Conservation (phyloP, 257 asterid genomes). For the Apocynum venetum region DNA sequence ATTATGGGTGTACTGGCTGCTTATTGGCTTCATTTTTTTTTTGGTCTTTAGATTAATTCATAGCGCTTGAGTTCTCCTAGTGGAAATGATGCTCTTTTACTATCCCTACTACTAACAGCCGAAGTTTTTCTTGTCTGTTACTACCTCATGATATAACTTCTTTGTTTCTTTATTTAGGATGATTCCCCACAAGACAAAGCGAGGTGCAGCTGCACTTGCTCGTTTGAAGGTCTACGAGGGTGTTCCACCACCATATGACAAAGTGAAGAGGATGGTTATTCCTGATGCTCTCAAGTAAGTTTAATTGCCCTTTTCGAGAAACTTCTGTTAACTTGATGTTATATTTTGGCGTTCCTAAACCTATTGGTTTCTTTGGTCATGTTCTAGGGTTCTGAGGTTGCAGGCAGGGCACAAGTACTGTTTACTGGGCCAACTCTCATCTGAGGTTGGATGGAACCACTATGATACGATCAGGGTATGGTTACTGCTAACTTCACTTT, state of each 20-base stretch:
- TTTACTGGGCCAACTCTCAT: conserved; percentile 74
- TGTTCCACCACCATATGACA: conserved; percentile 78
- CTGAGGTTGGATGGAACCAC: conserved; percentile 95
- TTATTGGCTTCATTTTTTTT: background rate
- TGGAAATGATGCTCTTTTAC: background rate
- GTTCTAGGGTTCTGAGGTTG: conserved; percentile 73
- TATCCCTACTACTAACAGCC: too few relatives aligned
- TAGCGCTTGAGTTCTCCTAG: background rate
- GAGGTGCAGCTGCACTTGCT: conserved; percentile 90
- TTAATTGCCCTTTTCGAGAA: background rate
- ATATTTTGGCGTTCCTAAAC: background rate
- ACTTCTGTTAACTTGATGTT: background rate
- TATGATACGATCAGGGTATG: conserved; percentile 78
- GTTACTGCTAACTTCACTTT: background rate
- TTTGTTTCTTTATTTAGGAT: conserved; percentile 35
- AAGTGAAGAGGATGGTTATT: conserved; percentile 74
- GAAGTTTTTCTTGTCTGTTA: background rate
- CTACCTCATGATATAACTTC: background rate
- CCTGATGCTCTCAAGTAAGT: conserved; percentile 87
- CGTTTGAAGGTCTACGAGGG: conserved; percentile 82
- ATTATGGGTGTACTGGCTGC: background rate
- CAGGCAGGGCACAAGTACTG: conserved; percentile 86
- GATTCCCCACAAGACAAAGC: conserved; percentile 88
- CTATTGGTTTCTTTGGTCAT: conserved; percentile 5
- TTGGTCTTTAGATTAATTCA: background rate